Evolutionary conservation across 345 rosid species (phyloP), one percentile per base, ranked within the genome.

Genomic region (Hibiscus trionum): DNA sequence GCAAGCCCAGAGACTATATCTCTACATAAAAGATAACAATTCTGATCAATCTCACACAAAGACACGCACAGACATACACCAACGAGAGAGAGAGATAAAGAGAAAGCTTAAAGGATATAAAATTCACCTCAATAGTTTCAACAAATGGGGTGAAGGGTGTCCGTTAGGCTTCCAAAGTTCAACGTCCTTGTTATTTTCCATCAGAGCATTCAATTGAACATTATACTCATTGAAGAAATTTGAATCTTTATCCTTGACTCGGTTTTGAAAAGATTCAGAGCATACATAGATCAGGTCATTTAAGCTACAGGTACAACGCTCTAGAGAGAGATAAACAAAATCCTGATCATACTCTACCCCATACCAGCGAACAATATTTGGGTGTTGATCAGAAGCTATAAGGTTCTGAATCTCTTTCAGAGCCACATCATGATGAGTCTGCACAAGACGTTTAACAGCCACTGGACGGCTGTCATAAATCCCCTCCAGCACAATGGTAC

Each of bases 381-480:
- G 86, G 80, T 92, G 96, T 52, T 83, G 84, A 79, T 95, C 98
- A 35, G 98, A 95, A 26, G 97, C 93, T 74, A 90, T 90, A 76
- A 95, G 96, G 81, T 95, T 95, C 77, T 90, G 93, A 80, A 92
- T 89, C 83, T 95, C 99, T 77, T 95, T 92, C 68, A 89, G 86
- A 75, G 99, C 99, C 75, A 90, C 90, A 71, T 90, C 96, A 71
- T 90, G 91, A 78, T 92, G 96, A 52, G 99, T 77, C 72, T 83
- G 84, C 75, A 95, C 96, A 78, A 95, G 96, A 59, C 99, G 97
- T 80, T 95, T 95, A 49, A 95, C 97, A 19, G 97, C 99, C 78
- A 95, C 99, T 12, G 84, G 79, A 11, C 99, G 88, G 33, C 99
- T 96, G 79, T 92, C 93, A 79, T 92, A 90, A 4, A 83, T 37